Percentiles rank a stretch among this genome's conserved stretches.
Evolutionary conservation across 2,329 filamentous ascomycete genomes (phyloP).

Genomic region (Cytospora piceicola): DNA sequence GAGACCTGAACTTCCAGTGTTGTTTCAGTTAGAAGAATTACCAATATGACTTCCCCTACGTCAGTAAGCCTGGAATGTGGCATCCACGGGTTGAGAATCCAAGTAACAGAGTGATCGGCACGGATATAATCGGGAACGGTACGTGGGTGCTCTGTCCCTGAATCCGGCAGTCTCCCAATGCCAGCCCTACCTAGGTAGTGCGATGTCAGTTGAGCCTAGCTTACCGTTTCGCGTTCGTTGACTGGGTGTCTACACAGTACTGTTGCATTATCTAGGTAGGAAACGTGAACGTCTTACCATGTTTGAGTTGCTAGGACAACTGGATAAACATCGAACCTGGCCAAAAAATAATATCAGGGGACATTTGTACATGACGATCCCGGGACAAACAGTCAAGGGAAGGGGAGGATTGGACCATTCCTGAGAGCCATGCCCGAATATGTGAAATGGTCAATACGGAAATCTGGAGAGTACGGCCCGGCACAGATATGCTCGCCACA

Average conservation of each 20-base stretch:
- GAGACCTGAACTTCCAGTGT: neutral
- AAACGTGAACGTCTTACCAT: too few species aligned
- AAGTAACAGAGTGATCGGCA: neutral
- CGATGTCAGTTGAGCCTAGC: neutral
- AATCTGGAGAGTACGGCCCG: neutral
- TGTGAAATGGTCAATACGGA: neutral
- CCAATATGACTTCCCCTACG: neutral
- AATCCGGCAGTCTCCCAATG: neutral
- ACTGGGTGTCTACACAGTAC: too few species aligned
- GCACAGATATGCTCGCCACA: too few species aligned
- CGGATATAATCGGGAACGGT: neutral
- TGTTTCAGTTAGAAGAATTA: neutral
- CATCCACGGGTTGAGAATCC: neutral
- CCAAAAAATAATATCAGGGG: neutral
- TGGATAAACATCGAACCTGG: neutral
- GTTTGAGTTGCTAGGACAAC: too few species aligned
- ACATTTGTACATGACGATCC: neutral
- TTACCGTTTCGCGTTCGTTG: too few species aligned
- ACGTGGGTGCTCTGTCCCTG: neutral
- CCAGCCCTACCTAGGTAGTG: too few species aligned
- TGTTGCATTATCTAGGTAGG: too few species aligned
- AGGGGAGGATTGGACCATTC: neutral
- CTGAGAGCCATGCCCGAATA: neutral
- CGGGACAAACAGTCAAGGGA: neutral
- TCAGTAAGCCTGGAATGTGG: neutral